Conservation (phyloP, 441 rosid species). For the Dalechampia spathulata region DNA sequence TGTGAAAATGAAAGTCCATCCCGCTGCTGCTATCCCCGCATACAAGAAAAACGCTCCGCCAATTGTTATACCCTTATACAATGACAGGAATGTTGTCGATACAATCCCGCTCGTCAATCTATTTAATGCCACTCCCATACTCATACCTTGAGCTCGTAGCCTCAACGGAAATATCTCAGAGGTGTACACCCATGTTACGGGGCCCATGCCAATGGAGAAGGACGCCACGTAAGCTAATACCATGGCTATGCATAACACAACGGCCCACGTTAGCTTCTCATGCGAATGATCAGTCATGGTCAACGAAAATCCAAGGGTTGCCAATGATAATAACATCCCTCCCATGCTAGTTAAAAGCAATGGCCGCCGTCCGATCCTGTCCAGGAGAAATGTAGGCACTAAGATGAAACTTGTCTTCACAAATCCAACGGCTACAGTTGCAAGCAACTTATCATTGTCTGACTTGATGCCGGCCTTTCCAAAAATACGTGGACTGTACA, state of each 20-base stretch:
- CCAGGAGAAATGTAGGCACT: constrained; percentile 59
- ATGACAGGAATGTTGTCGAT: constrained; percentile 40
- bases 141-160: constrained; percentile 69
- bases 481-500: constrained; percentile 68
- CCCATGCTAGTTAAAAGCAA: constrained; percentile 50
- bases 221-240: constrained; percentile 53
- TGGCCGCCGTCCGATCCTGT: constrained; percentile 64
- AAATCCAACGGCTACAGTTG: constrained; percentile 73
- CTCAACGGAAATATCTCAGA: constrained; percentile 75
- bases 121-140: constrained; percentile 56
- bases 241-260: constrained; percentile 40
- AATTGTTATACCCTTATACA: constrained; percentile 37
- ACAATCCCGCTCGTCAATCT: constrained; percentile 62
- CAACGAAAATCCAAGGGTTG: constrained; percentile 33
- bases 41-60: constrained; percentile 77
- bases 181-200: constrained; percentile 71
- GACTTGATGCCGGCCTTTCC: constrained; percentile 56
- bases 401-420: constrained; percentile 56
- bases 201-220: constrained; percentile 83
- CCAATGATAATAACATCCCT: constrained; percentile 50
- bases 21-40: constrained; percentile 39
- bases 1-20: constrained; percentile 49
- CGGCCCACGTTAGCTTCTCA: constrained; percentile 45
- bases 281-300: constrained; percentile 39
- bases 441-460: constrained; percentile 33